Base-by-base conservation (phyloP, 768 basidiomycete genomes). In the Tulasnella sp. region DNA sequence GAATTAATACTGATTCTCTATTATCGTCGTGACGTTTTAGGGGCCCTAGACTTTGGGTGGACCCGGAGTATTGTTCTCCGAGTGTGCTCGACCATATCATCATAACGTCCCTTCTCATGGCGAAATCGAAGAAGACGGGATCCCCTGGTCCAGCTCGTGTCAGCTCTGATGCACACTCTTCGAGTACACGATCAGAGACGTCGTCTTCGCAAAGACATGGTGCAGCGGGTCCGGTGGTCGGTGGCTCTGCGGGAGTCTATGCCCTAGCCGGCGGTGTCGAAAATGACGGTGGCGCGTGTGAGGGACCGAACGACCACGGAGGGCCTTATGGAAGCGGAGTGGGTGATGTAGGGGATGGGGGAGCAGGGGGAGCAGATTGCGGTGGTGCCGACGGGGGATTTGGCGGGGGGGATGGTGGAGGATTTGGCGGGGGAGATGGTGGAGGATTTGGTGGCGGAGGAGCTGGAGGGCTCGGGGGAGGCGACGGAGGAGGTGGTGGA, bases 1-100 rank as follows among this genome's bases (percentile, higher is more conserved):
- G 7, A n/a, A 4, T n/a, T 11, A 6, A n/a, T n/a, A n/a, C 54
- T n/a, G 7, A n/a, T 0, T 6, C 3, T n/a, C 8, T n/a, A n/a
- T 16, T 54, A 0, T 54, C n/a, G 24, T 2, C 12, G 50, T 54
- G 54, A 1, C n/a, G n/a, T 14, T 9, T 3, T 22, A 54, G 54
- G 5, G n/a, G 24, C 11, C 54, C 54, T 54, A 54, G 24, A 7
- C 54, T 54, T 6, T n/a, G 54, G 54, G 54, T 54, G n/a, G 22
- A 54, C 24, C 24, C 54, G 24, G 54, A 54, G 54, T n/a, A 54
- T 11, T n/a, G 22, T n/a, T 54, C 54, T 54, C 50, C 54, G 24
- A n/a, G 7, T n/a, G 54, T 54, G 9, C 7, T 54, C 24, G 24
- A 54, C 54, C n/a, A 6, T 54, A 54, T 54, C 24, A n/a, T 54